Conservation (phyloP, 306 rosid genomes). For the Begonia loranthoides region DNA sequence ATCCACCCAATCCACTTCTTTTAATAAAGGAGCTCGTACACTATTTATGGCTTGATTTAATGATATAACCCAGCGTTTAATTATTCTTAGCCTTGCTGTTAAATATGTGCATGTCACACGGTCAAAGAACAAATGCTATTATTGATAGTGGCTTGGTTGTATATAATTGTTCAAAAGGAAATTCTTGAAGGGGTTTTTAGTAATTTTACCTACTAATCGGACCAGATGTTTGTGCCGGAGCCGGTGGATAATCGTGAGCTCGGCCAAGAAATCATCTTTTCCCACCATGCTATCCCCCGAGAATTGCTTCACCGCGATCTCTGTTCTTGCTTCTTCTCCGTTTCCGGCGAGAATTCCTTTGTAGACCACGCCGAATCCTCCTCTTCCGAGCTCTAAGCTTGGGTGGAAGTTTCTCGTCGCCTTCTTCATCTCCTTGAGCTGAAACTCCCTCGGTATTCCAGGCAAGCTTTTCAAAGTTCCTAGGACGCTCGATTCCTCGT, state of each 20-base stretch:
- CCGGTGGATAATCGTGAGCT: constrained; percentile 42
- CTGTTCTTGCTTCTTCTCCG: background rate
- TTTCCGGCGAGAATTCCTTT: constrained; percentile 19
- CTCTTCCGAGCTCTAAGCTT: constrained; percentile 32
- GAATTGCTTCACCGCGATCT: constrained; percentile 37
- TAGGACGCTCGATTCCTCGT: constrained; percentile 17
- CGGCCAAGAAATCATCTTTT: constrained; percentile 38
- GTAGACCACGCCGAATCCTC: constrained; percentile 40
- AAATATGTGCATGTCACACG: too few species aligned
- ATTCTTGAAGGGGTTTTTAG: background rate
- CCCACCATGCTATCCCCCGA: constrained; percentile 27
- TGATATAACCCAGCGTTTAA: too few species aligned
- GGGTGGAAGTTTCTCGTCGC: constrained; percentile 31
- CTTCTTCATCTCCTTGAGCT: constrained; percentile 26
- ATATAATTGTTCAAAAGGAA: too few species aligned
- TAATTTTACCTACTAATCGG: constrained; percentile 24
- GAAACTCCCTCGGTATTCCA: constrained; percentile 38
- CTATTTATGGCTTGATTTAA: too few species aligned
- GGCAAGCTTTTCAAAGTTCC: constrained; percentile 29
- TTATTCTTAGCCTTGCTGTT: too few species aligned
- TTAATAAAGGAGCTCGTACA: too few species aligned
- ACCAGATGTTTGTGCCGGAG: constrained; percentile 49
- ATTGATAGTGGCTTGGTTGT: too few species aligned
- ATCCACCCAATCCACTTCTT: too few species aligned
- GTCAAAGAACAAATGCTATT: too few species aligned